Evolutionary conservation across 148 eudicot genomes (phyloP).

Genomic region (Vaccinium vitisidaea): DNA sequence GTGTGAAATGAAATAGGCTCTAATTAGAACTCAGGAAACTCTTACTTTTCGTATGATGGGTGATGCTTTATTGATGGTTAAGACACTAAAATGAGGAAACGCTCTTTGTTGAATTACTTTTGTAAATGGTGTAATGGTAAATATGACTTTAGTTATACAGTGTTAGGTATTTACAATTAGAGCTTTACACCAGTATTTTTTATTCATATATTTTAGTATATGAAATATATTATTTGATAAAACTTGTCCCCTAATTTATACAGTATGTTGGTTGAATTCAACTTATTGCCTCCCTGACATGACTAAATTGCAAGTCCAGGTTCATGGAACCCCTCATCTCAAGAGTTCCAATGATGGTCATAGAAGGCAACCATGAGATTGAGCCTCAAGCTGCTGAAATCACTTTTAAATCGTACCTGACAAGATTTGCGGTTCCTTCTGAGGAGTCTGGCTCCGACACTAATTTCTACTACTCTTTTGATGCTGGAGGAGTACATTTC

Average conservation of each 20-base stretch:
- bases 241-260: background rate
- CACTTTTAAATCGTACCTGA: slow-evolving; percentile 63
- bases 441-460: slow-evolving; percentile 68
- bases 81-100: no score
- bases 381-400: slow-evolving; percentile 72
- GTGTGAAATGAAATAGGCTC: no score
- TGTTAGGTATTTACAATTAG: no score
- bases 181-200: no score
- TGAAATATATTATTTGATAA: no score
- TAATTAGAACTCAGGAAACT: no score
- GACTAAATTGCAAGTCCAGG: slow-evolving; percentile 34
- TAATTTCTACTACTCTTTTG: slow-evolving; percentile 75
- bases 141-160: no score
- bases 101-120: no score
- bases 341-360: slow-evolving; percentile 86
- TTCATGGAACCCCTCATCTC: slow-evolving; percentile 86
- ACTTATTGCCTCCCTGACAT: slow-evolving; percentile 9
- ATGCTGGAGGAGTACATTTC: slow-evolving; percentile 84
- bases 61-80: no score
- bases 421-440: slow-evolving; percentile 83
- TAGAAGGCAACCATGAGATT: slow-evolving; percentile 95
- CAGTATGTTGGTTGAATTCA: background rate
- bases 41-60: no score
- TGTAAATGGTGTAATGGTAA: no score
- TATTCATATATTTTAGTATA: no score